phyloP scores from a whole-genome alignment of 805 yeast genomes.

The Debaryomyces hansenii region DNA sequence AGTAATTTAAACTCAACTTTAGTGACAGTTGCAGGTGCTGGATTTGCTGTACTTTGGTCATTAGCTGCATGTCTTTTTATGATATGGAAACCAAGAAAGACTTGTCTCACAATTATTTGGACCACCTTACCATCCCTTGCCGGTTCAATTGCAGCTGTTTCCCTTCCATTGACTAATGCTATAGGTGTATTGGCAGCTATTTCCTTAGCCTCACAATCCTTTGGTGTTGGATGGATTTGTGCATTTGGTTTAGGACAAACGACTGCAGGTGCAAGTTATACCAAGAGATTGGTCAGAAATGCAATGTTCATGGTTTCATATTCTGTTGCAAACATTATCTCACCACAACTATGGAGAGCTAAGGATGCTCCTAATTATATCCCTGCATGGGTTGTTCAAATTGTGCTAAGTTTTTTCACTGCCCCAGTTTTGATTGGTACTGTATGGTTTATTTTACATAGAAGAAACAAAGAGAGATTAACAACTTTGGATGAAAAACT shows the following conservation, averaged over 20 bases:
- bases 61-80: constrained; percentile 35
- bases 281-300: constrained; percentile 50
- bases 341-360: constrained; percentile 57
- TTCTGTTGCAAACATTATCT: constrained; percentile 49
- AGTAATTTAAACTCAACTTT: constrained; percentile 47
- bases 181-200: constrained; percentile 44
- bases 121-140: constrained; percentile 45
- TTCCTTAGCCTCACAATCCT: constrained; percentile 46
- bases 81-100: constrained; percentile 30
- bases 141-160: constrained; percentile 45
- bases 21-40: constrained; percentile 55
- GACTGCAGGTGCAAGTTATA: constrained; percentile 38
- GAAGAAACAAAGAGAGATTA: constrained; percentile 43
- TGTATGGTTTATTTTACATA: constrained; percentile 38
- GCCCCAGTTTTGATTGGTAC: constrained; percentile 44
- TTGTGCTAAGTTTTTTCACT: constrained; percentile 47
- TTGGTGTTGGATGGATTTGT: constrained; percentile 40
- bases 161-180: constrained; percentile 45
- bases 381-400: constrained; percentile 51
- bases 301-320: constrained; percentile 46
- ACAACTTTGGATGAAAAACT: not conserved
- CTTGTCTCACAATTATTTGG: constrained; percentile 33
- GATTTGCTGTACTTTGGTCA: constrained; percentile 32
- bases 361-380: constrained; percentile 42
- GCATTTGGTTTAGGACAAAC: constrained; percentile 29